Conservation (phyloP, 2,329 filamentous ascomycete genomes). For the Paracoccidioides lutzii region DNA sequence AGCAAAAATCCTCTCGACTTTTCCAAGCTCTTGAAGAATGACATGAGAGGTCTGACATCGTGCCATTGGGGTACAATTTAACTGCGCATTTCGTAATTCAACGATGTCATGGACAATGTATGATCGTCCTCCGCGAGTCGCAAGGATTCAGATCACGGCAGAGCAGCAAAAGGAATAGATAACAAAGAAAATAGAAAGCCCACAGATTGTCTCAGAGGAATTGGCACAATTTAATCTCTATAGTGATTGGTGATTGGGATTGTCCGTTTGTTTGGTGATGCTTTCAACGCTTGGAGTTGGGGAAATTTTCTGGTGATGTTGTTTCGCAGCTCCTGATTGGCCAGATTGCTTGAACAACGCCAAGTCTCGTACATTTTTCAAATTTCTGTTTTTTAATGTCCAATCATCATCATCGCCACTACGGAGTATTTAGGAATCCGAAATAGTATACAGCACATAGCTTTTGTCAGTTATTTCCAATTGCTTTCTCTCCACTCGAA, state of each 20-base stretch:
- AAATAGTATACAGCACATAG: neutral
- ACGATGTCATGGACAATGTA: neutral
- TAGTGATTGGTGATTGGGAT: neutral
- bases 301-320: conserved; percentile 1
- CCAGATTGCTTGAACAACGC: neutral
- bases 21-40: conserved; percentile 44
- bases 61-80: conserved; percentile 28
- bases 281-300: neutral
- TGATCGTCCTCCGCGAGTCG: neutral
- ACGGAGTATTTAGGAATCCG: neutral
- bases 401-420: neutral
- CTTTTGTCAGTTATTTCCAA: neutral
- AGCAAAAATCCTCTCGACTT: conserved; percentile 37
- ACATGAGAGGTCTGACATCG: conserved; percentile 53
- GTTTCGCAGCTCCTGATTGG: neutral
- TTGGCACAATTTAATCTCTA: neutral
- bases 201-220: neutral
- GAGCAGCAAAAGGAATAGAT: neutral
- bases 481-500: neutral
- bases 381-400: neutral
- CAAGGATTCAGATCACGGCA: neutral
- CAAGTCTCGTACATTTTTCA: neutral
- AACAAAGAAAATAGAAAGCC: neutral
- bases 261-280: neutral
- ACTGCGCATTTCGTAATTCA: neutral